A percentile compares a stretch with the other conserved stretches of the same genome.
These are phyloP conservation scores for Rugosomyces carneus DNA, from an alignment of 1,284 basidiomycete genomes.

Conservation along the genomic window DNA sequence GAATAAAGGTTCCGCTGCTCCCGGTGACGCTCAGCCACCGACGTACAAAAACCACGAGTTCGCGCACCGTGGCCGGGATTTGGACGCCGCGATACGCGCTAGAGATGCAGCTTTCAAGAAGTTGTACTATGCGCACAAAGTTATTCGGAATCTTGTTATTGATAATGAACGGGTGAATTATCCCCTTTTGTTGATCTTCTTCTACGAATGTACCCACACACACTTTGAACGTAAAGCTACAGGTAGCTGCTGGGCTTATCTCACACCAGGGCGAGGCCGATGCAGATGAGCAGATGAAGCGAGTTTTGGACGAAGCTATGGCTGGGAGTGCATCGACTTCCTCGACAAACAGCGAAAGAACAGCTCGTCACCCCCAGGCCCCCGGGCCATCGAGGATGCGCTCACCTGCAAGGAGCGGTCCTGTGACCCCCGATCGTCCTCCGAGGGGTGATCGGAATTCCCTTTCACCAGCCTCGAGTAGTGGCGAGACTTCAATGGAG, in stretches of 20 bases:
- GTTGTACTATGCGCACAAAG: slow-evolving; percentile 30
- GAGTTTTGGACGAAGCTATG: slow-evolving; percentile 10
- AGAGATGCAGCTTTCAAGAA: slow-evolving; percentile 30
- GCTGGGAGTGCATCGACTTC: slow-evolving; percentile 10
- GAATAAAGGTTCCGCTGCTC: slow-evolving; percentile 18
- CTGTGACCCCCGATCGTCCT: background rate
- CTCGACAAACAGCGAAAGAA: slow-evolving; percentile 18
- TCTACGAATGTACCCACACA: slow-evolving; percentile 5
- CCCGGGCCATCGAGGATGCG: background rate
- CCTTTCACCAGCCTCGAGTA: slow-evolving; percentile 2
- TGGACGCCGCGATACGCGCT: slow-evolving; percentile 24
- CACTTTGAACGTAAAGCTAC: slow-evolving; percentile 11
- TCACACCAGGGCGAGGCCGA: slow-evolving; percentile 3
- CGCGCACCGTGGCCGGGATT: slow-evolving; percentile 20
- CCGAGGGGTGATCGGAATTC: background rate
- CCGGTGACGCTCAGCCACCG: slow-evolving; percentile 22
- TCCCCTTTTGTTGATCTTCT: background rate
- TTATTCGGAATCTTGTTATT: slow-evolving; percentile 34
- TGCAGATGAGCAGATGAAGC: slow-evolving; percentile 5
- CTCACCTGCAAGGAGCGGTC: background rate
- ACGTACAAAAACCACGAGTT: slow-evolving; percentile 22
- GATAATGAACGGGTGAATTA: slow-evolving; percentile 36
- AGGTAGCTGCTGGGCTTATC: slow-evolving; percentile 5
- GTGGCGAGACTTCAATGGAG: slow-evolving; percentile 8
- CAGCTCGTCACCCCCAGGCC: slow-evolving; percentile 14